Evolutionary conservation across 1,284 basidiomycete species (phyloP).

Genomic region (Ceratobasidium sp.): DNA sequence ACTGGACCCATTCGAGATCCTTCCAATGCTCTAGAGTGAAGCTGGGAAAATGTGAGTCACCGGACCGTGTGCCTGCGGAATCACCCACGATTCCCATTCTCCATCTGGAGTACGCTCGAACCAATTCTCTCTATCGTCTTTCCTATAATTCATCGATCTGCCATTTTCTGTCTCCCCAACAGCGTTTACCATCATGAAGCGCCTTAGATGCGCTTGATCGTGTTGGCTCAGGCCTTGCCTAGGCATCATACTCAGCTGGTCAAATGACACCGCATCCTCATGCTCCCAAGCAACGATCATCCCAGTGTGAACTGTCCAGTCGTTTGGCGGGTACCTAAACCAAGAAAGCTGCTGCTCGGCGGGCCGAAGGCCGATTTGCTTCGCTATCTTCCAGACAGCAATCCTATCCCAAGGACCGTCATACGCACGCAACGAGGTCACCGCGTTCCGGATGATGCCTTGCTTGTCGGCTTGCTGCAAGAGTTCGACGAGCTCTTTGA

Average conservation of each 20-base stretch:
- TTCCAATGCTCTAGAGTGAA: conserved; percentile 9
- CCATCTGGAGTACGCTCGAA: background rate
- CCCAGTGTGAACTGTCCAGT: conserved; percentile 2
- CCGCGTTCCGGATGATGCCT: background rate
- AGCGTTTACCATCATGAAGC: background rate
- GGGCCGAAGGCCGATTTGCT: background rate
- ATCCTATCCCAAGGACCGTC: conserved; percentile 10
- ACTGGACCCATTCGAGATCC: background rate
- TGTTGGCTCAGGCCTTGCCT: background rate
- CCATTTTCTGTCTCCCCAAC: background rate
- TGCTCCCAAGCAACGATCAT: background rate
- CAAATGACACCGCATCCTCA: background rate
- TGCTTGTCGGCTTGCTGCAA: conserved; percentile 3
- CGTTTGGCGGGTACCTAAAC: background rate
- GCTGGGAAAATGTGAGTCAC: background rate
- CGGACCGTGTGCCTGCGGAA: background rate
- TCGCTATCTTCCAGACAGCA: background rate
- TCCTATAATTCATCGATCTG: background rate
- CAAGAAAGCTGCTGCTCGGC: background rate
- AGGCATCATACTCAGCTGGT: conserved; percentile 1
- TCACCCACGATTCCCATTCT: conserved; percentile 16
- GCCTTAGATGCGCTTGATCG: background rate
- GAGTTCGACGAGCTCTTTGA: conserved; percentile 12
- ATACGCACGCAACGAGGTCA: background rate
- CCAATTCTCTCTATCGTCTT: background rate